Percentiles rank a stretch among this genome's conserved stretches.
phyloP scores from a whole-genome alignment of 345 rosid species.

The Gossypium ekmanianum region DNA sequence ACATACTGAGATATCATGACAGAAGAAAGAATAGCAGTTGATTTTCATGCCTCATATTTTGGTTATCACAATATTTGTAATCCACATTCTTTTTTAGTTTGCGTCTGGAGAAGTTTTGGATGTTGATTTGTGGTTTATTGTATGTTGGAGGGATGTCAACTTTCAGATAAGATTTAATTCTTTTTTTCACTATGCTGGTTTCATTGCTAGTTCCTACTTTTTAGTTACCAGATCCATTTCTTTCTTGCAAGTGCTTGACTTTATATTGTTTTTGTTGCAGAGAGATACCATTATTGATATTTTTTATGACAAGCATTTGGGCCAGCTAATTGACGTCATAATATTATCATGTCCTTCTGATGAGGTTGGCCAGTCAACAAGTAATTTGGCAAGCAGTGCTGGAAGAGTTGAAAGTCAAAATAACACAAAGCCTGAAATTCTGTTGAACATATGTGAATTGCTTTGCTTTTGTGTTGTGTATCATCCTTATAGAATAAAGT shows the following conservation, averaged over 20 bases:
- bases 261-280: constrained; percentile 46
- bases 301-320: constrained; percentile 92
- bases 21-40: background rate
- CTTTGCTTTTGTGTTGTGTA: constrained; percentile 91
- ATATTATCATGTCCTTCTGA: constrained; percentile 64
- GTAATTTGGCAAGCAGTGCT: constrained; percentile 41
- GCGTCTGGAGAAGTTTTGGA: constrained; percentile 14
- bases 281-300: constrained; percentile 78
- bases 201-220: constrained; percentile 4
- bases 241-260: constrained; percentile 2
- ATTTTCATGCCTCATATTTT: constrained; percentile 15
- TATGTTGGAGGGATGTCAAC: constrained; percentile 20
- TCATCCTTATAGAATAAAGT: constrained; percentile 94
- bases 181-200: constrained; percentile 8
- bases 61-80: background rate
- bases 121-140: constrained; percentile 18
- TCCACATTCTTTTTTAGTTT: constrained; percentile 5
- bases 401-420: constrained; percentile 44
- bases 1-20: background rate
- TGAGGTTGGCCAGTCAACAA: constrained; percentile 32
- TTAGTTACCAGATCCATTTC: background rate
- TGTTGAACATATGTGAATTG: constrained; percentile 84
- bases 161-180: constrained; percentile 13
- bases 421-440: constrained; percentile 75
- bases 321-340: constrained; percentile 81